These are phyloP conservation scores for Alnus glutinosa DNA, from an alignment of 306 rosid species.

Conservation along the genomic window DNA sequence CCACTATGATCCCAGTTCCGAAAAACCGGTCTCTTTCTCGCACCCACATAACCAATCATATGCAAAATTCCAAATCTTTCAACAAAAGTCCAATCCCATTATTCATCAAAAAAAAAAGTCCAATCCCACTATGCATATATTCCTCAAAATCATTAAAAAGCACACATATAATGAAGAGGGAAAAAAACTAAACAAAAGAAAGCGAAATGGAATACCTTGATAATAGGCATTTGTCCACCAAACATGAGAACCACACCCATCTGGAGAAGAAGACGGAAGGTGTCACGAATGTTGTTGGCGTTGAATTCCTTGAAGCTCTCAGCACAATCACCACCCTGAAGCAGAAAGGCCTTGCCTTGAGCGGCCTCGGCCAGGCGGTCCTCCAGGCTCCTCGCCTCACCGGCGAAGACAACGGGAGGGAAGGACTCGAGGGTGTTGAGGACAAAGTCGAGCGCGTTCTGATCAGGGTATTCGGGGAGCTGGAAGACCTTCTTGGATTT, in stretches of 20 bases:
- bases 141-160: not conserved
- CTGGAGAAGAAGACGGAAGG: slow-evolving; percentile 44
- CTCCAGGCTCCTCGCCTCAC: slow-evolving; percentile 43
- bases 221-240: slow-evolving; percentile 47
- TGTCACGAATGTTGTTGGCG: slow-evolving; percentile 47
- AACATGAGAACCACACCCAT: slow-evolving; percentile 48
- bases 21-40: no score
- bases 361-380: slow-evolving; percentile 44
- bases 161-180: not conserved
- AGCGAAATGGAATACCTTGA: slow-evolving; percentile 30
- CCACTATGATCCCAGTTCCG: no score
- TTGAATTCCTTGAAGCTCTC: slow-evolving; percentile 52
- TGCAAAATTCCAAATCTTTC: not conserved
- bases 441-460: slow-evolving; percentile 27
- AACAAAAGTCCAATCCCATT: not conserved
- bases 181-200: not conserved
- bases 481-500: slow-evolving; percentile 39
- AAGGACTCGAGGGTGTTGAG: slow-evolving; percentile 40
- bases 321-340: slow-evolving; percentile 51
- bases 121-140: not conserved
- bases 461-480: slow-evolving; percentile 42
- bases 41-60: no score
- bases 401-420: slow-evolving; percentile 50
- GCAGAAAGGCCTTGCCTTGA: slow-evolving; percentile 41
- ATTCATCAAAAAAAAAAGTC: no score